Evolutionary conservation across 2,329 filamentous ascomycete species (phyloP).

Genomic region (Parastagonospora avenae): DNA sequence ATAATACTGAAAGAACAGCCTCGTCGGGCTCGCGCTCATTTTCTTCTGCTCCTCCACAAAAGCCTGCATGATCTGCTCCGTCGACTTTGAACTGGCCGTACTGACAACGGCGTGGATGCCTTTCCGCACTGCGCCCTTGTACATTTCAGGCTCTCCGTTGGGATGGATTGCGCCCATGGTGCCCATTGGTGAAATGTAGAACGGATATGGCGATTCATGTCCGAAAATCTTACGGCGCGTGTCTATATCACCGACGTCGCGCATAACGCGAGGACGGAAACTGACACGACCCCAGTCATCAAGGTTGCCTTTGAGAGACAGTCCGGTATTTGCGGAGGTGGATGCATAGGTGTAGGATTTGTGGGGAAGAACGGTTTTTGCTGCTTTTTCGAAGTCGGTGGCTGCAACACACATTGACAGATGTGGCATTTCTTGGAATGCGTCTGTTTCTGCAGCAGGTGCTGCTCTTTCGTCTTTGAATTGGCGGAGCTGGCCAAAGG

Average conservation of each 20-base stretch:
- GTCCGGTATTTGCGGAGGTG: conserved; percentile 40
- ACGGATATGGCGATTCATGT: conserved; percentile 39
- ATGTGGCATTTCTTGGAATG: conserved; percentile 33
- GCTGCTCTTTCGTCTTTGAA: conserved; percentile 26
- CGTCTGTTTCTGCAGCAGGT: conserved; percentile 21
- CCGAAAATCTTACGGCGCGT: conserved; percentile 42
- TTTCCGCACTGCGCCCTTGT: conserved; percentile 41
- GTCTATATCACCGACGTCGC: conserved; percentile 41
- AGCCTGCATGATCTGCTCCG: conserved; percentile 41
- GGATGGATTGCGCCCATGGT: conserved; percentile 43
- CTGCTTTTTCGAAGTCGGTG: conserved; percentile 40
- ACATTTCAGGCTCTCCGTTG: conserved; percentile 45
- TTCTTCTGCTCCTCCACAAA: conserved; percentile 31
- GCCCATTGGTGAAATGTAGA: conserved; percentile 49
- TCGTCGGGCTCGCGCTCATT: conserved; percentile 33
- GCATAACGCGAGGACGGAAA: conserved; percentile 45
- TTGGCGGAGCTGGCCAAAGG: conserved; percentile 31
- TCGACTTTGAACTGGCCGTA: conserved; percentile 39
- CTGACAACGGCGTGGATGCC: conserved; percentile 45
- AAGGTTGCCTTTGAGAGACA: conserved; percentile 37
- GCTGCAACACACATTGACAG: conserved; percentile 37
- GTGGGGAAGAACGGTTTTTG: conserved; percentile 38
- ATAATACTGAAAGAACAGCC: conserved; percentile 45
- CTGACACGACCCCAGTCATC: conserved; percentile 42
- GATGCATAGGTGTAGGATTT: conserved; percentile 44